Evolutionary conservation across 768 basidiomycete genomes (phyloP).

Genomic region (Obba rivulosa): DNA sequence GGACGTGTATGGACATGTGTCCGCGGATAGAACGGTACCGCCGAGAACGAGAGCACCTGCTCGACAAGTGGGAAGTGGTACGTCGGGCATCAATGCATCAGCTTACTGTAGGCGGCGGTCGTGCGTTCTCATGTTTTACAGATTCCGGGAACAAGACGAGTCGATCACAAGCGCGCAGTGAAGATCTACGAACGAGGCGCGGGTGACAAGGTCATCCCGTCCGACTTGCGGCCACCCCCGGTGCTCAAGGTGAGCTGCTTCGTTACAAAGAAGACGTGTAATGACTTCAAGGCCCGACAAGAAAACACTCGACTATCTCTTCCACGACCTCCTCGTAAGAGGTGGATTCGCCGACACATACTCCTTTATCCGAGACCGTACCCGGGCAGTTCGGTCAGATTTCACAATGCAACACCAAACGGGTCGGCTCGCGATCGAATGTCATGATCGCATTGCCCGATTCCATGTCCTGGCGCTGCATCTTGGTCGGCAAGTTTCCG

Average conservation of each 20-base stretch:
- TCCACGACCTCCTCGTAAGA: slow-evolving; percentile 69
- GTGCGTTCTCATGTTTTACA: slow-evolving; percentile 34
- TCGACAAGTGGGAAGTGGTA: slow-evolving; percentile 84
- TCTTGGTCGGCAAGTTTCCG: slow-evolving; percentile 45
- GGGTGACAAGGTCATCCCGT: slow-evolving; percentile 87
- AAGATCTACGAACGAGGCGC: slow-evolving; percentile 95
- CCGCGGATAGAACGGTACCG: slow-evolving; percentile 90
- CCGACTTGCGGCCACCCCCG: slow-evolving; percentile 83
- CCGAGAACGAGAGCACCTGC: slow-evolving; percentile 82
- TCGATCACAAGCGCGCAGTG: slow-evolving; percentile 84
- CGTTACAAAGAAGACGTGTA: background rate
- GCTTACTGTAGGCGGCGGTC: slow-evolving; percentile 7
- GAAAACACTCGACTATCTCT: slow-evolving; percentile 90
- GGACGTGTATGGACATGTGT: slow-evolving; percentile 93
- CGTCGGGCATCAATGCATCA: slow-evolving; percentile 23
- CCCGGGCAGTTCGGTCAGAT: slow-evolving; percentile 85
- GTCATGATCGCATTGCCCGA: slow-evolving; percentile 89
- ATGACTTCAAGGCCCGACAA: slow-evolving; percentile 22
- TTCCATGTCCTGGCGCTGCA: slow-evolving; percentile 89
- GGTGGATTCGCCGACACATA: slow-evolving; percentile 68
- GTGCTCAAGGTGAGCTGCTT: slow-evolving; percentile 63
- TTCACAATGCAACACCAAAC: slow-evolving; percentile 90
- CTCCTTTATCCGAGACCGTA: slow-evolving; percentile 88
- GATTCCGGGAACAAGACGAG: slow-evolving; percentile 79
- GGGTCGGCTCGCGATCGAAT: slow-evolving; percentile 74